Conservation (phyloP, 2,329 filamentous ascomycete genomes). For the Aspergillus amoenus region DNA sequence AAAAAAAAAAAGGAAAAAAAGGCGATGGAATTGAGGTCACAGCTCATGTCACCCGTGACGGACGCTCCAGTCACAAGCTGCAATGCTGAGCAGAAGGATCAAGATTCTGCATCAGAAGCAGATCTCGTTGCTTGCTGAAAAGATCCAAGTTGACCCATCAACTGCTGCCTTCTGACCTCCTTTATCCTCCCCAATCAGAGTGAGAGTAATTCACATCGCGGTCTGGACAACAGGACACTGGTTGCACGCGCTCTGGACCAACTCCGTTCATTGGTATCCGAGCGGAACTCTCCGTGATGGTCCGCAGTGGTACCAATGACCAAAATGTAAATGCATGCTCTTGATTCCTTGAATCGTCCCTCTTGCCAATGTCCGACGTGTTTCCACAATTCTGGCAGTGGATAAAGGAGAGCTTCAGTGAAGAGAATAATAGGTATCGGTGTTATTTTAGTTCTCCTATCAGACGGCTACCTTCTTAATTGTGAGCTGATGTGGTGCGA, state of each 20-base stretch:
- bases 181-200: neutral
- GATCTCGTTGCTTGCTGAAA: neutral
- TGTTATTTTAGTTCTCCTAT: neutral
- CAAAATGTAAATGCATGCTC: neutral
- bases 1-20: neutral
- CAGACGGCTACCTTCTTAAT: neutral
- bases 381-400: neutral
- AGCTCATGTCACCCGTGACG: too few relatives aligned
- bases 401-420: neutral
- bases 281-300: neutral
- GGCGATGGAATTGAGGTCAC: too few relatives aligned
- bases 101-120: neutral
- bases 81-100: slow-evolving; percentile 7
- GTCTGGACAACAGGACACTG: neutral
- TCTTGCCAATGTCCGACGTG: neutral
- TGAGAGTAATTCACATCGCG: neutral
- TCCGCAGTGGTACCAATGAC: neutral
- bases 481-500: neutral
- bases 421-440: neutral
- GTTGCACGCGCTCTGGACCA: neutral
- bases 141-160: neutral
- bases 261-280: neutral
- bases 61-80: too few relatives aligned
- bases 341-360: neutral
- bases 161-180: neutral